Evolutionary conservation across 768 basidiomycete genomes (phyloP), one percentile per base, ranked within the genome.

Genomic region (Tylopilus subfusipes): DNA sequence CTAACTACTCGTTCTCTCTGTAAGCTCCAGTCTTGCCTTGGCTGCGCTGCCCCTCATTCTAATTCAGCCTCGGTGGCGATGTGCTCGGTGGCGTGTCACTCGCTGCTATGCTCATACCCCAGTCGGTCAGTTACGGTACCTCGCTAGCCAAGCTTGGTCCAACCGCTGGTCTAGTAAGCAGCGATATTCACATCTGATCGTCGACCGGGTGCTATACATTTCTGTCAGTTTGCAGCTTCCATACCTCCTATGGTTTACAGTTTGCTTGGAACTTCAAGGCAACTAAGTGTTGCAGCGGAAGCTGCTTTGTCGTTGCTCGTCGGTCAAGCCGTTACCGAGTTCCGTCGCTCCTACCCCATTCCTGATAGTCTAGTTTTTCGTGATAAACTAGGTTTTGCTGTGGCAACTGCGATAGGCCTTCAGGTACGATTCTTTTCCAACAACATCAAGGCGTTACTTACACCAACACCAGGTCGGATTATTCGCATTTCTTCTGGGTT

Each of bases 111-210:
- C 77, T 91, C 42, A 88, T 91, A 64, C 89, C 90, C 7, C 86
- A 91, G 68, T 90, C 91, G 2, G 89, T 97, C 68, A 92, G 90
- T 68, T 97, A 98, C 65, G 95, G 92, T 9, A 84, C 89, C 4
- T 88, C 92, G 0, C 75, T 98, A 12, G 93, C 94, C 18, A 84
- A 90, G 60, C 74, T 97, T 38, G 88, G 83, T 57, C 93, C 94
- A 13, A 81, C 91, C 3, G 82, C 91, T 42, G 95, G 95, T 47
- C 73, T 98, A 65, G 90, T 91, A 64, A 59, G 88, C 73, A 29
- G 14, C 12, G 2, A 4, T 40, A 0, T 31, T 54, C 21, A 49
- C 25, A 40, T 18, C 36, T 43, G 19, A 31, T 27, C 34, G 21
- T 29, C 31, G 19, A 44, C 49, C 22, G 42, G 14, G 39, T 44